Evolutionary conservation across 2,329 filamentous ascomycete species (phyloP).

Genomic region (Aspergillus texensis): DNA sequence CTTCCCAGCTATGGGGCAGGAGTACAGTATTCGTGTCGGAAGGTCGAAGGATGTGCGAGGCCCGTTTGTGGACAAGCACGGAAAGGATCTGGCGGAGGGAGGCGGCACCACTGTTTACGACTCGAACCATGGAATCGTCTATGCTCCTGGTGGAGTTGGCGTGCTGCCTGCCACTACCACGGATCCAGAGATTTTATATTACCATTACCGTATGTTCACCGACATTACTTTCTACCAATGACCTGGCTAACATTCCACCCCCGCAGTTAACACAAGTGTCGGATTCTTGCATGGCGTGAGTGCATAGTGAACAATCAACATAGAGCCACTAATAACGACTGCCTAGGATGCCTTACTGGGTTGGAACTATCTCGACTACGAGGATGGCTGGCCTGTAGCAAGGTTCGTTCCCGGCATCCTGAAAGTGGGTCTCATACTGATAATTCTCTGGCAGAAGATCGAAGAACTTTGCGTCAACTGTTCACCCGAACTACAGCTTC

Average conservation of each 20-base stretch:
- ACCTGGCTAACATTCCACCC: background rate
- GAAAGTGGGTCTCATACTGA: background rate
- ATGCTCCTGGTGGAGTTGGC: constrained; percentile 43
- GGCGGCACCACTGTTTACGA: constrained; percentile 41
- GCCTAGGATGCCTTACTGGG: constrained; percentile 39
- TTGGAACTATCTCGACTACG: constrained; percentile 41
- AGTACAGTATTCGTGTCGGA: constrained; percentile 42
- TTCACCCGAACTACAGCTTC: constrained; percentile 5
- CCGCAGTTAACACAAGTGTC: constrained; percentile 35
- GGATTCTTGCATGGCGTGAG: constrained; percentile 32
- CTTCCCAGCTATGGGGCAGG: constrained; percentile 32
- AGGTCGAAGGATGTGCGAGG: constrained; percentile 35
- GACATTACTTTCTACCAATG: background rate
- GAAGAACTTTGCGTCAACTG: constrained; percentile 8
- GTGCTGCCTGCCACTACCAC: constrained; percentile 30
- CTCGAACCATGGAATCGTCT: constrained; percentile 41
- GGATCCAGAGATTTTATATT: constrained; percentile 40
- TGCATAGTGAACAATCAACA: background rate
- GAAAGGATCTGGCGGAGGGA: constrained; percentile 29
- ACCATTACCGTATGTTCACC: constrained; percentile 39
- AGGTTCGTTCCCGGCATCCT: constrained; percentile 13
- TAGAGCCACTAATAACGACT: constrained; percentile 8
- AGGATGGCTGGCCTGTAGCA: constrained; percentile 41
- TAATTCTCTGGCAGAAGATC: constrained; percentile 2
- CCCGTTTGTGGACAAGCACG: constrained; percentile 38